Evolutionary conservation across 1,284 basidiomycete species (phyloP).

Genomic region (Boletus smithii): DNA sequence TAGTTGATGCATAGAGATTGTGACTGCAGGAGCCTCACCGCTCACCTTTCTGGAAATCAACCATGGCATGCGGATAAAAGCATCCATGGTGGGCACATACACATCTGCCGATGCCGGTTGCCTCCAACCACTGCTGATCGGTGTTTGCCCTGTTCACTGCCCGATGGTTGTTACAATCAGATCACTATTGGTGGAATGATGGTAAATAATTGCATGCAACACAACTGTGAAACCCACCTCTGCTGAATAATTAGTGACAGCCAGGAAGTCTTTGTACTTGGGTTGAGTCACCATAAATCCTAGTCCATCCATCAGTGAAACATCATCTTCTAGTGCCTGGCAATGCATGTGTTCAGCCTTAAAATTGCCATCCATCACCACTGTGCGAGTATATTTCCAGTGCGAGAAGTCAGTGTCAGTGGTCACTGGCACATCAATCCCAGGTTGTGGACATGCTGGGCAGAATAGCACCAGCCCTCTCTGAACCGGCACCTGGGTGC

Average conservation of each 20-base stretch:
- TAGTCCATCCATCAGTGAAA: conserved; percentile 7
- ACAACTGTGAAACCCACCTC: no score
- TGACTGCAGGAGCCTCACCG: not conserved
- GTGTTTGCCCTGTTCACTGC: conserved; percentile 9
- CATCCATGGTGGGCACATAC: conserved; percentile 7
- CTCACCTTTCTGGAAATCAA: not conserved
- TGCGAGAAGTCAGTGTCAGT: not conserved
- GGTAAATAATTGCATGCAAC: no score
- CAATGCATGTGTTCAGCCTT: not conserved
- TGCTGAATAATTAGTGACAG: not conserved
- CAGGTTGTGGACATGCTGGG: not conserved
- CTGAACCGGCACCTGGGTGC: no score
- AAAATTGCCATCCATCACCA: not conserved
- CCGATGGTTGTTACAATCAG: conserved; percentile 4
- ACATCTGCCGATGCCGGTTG: not conserved
- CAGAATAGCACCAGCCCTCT: not conserved
- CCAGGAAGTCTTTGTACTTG: not conserved
- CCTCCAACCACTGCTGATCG: conserved; percentile 10
- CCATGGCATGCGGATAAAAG: not conserved
- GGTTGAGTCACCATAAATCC: conserved; percentile 2
- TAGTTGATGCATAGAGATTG: no score
- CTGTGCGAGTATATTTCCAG: not conserved
- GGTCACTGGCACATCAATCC: not conserved
- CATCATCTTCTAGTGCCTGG: not conserved
- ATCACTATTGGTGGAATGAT: not conserved